Evolutionary conservation across 2,329 filamentous ascomycete genomes (phyloP), one percentile per base, ranked within the genome.

Genomic region (Xylaria polymorpha): DNA sequence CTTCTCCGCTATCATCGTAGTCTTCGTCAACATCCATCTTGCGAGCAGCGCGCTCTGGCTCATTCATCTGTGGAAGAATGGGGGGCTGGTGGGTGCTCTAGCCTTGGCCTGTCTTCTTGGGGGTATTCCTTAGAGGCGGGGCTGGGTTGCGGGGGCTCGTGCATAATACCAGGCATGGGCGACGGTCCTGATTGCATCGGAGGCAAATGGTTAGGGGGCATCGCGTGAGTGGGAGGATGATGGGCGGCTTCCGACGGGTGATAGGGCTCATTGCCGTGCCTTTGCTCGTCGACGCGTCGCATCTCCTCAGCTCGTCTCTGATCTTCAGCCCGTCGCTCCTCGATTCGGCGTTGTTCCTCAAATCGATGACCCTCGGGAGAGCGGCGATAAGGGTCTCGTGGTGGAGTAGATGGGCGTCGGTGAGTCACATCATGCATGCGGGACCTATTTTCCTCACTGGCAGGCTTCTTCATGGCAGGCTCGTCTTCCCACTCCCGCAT

Each of bases 1-100:
- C 95, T 73, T 97, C 94, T 4, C 89, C 93, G 66, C 94, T 95
- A 76, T 98, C 95, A 79, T 98, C 95, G 76, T 99, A 98, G 79
- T 98, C 92, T 79, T 99, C 96, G 74, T 99, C 94, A 22, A 98
- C 93, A 7, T 98, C 95, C 89, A 99, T 97, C 81, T 97, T 97
- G 25, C 96, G 88, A 22, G 94, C 94, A 41, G 96, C 94, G 62
- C 90, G 84, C 79, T 92, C 90, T 10, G 94, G 93, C 82, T 98
- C 95, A 67, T 90, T 90, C 20, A 85, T 80, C 22, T 86, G 83
- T 1, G 86, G 80, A 35, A 87, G 80, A 46, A 77, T 76, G 3
- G 81, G 81, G 81, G 39, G 84, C 78, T 22, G 81, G 77, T 25
- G 82, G 77, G 44, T 84, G 83, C 39, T 87, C 85, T 64, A 83